These are phyloP conservation scores for Graphilbum fragrans DNA, from an alignment of 2,329 filamentous ascomycete genomes.

Conservation along the genomic window DNA sequence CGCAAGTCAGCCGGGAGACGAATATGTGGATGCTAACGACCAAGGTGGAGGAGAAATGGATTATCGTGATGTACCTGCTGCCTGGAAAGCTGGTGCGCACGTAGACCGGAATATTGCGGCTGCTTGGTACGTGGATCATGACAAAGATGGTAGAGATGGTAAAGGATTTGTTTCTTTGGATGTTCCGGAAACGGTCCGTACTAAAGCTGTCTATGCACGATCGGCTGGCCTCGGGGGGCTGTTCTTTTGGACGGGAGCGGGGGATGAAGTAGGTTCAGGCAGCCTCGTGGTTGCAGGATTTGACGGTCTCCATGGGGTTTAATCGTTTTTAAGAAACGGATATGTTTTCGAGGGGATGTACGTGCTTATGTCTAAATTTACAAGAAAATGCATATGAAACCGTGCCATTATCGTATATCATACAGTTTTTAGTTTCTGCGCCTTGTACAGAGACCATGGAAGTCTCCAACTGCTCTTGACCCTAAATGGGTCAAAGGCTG, in stretches of 20 bases:
- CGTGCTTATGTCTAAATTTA: too few species aligned
- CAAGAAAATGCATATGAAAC: too few species aligned
- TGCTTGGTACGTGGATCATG: constrained; percentile 37
- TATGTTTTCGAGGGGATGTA: too few species aligned
- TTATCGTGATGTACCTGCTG: constrained; percentile 43
- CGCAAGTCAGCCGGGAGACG: constrained; percentile 39
- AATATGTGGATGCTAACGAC: constrained; percentile 20
- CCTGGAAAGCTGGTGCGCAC: constrained; percentile 12
- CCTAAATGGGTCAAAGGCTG: constrained; percentile 74
- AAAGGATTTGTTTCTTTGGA: constrained; percentile 52
- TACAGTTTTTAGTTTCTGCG: constrained; percentile 21
- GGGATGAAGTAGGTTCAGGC: constrained; percentile 37
- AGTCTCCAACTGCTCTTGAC: constrained; percentile 65
- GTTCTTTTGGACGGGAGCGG: constrained; percentile 58
- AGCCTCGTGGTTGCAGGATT: constrained; percentile 52
- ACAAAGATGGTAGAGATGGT: constrained; percentile 12
- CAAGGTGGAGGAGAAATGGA: constrained; percentile 40
- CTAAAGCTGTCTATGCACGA: constrained; percentile 49
- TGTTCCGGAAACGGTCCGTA: constrained; percentile 43
- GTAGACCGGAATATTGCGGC: constrained; percentile 24
- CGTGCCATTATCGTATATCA: too few species aligned
- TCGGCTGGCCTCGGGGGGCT: constrained; percentile 44
- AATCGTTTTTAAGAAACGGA: too few species aligned
- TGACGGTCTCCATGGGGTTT: constrained; percentile 31
- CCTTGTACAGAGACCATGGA: constrained; percentile 60